Base-by-base conservation (phyloP, 2,329 filamentous ascomycete species). In the Orbilia blumenaviensis region DNA sequence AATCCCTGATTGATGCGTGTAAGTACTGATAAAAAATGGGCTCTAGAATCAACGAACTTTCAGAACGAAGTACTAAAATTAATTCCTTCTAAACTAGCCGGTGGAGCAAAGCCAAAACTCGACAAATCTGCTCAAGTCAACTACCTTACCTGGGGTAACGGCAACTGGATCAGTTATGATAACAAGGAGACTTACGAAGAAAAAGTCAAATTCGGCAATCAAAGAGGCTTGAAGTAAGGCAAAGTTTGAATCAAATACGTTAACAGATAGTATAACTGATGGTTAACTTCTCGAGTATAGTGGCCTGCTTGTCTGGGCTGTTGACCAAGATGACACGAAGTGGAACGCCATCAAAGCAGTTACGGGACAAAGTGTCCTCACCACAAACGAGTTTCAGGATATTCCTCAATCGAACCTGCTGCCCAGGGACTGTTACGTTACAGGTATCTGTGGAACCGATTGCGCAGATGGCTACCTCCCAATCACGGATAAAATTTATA, bases 301-400 rank as follows among this genome's bases (percentile, higher is more conserved):
- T 41, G 68, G 72, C 25, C 9, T 79, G 2, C 66, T 84, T 48
- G 81, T 83, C 21, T 84, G 82, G 82, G 80, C 82, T 4, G 75
- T 82, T 25, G 81, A 82, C 72, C 79, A 80, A 56, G 79, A 82
- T 68, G 71, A 77, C 52, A 66, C 73, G 25, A 25, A 79, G 10
- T 75, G 81, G 3, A 42, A 72, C 21, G 81, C 80, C 10, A 73
- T 79, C 50, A 56, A 64, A 32, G 58, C 71, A 25, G 54, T 77
- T 18, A 32, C 60, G 3, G 64, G 48, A 42, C 58, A 63, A 58
- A 76, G 50, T 32, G 48, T 41, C 10, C 71, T 77, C 54, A 62
- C 44, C 10, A 54, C 16, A 29, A 62, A 64, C 32, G 69, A 61
- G 41, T 72, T 69, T 58, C 63, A 77, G 32, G 32, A 34, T 41